Conservation (phyloP, 768 basidiomycete genomes). For the Sarcodon sp. region DNA sequence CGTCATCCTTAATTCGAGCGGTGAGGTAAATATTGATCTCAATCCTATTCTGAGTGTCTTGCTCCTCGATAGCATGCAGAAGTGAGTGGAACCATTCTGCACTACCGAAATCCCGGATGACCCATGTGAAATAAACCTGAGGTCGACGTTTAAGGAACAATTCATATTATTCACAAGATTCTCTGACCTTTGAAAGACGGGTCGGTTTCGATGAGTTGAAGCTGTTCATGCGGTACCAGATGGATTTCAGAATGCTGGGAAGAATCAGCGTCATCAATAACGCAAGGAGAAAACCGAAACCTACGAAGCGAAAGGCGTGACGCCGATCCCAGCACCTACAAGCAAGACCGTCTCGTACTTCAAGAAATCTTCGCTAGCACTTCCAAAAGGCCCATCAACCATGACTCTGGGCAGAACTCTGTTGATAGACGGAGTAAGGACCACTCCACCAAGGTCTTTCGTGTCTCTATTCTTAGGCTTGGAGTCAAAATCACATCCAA, state of each 20-base stretch:
- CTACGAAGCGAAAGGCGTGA: conserved; percentile 92
- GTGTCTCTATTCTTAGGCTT: conserved; percentile 34
- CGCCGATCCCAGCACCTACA: conserved; percentile 92
- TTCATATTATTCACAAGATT: background rate
- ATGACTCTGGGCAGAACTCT: conserved; percentile 80
- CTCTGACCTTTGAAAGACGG: conserved; percentile 64
- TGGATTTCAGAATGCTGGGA: conserved; percentile 70
- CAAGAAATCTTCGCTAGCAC: conserved; percentile 82
- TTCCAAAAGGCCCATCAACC: conserved; percentile 94
- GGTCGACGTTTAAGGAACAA: background rate
- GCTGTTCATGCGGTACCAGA: conserved; percentile 96
- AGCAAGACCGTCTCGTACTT: conserved; percentile 84
- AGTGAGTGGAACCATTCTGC: conserved; percentile 95
- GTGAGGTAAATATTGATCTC: conserved; percentile 95
- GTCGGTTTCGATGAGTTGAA: conserved; percentile 64
- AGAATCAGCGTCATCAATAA: background rate
- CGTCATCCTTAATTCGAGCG: conserved; percentile 81
- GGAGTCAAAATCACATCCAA: conserved; percentile 73
- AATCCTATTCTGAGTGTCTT: conserved; percentile 74
- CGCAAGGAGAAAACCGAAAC: conserved; percentile 16
- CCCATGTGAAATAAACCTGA: conserved; percentile 85
- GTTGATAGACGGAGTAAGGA: conserved; percentile 55
- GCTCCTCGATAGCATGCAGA: conserved; percentile 85
- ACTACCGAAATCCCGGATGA: conserved; percentile 83
- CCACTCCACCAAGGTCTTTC: conserved; percentile 39